Evolutionary conservation across 2,329 filamentous ascomycete genomes (phyloP), one percentile per base, ranked within the genome.

Genomic region (Ophiocordyceps unilateralis): DNA sequence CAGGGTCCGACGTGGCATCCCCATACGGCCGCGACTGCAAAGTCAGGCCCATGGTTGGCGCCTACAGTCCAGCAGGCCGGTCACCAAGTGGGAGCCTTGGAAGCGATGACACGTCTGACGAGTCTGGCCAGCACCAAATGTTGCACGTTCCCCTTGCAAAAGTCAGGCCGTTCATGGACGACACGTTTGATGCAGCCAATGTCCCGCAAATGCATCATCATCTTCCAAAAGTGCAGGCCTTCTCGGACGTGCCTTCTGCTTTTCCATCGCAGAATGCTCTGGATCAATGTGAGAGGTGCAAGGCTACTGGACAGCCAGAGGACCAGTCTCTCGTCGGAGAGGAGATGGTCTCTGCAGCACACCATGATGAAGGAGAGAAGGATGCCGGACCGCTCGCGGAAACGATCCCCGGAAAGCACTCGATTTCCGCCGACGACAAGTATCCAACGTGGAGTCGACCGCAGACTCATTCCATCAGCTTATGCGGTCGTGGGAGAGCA

Each of bases 121-220:
- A 41, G 9, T 10, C 23, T 8, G 9, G 12, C 11, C 17, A 23
- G 7, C 44, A 40, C 15, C 14, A 22, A 17, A 7, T 11, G 26
- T 5, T 43, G n/a, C 20, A 19, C 2, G 24, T 43, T 28, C 39
- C 41, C 5, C n/a, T 41, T 24, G 28, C 44, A 14, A 45, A 45
- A 26, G 44, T 20, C 15, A 45, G 20, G 38, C 36, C 46, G 39
- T 47, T 46, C 17, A 17, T 39, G 23, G 26, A 43, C 36, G 12
- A 24, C 8, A 36, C 44, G 19, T 43, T 36, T 34, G 37, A 46
- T 19, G 44, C 32, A 3, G 10, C 41, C 24, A 41, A 39, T 11
- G 41, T 45, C 10, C 47, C 44, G 14, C 36, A 42, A 14, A 41
- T 40, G 6, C 42, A 49, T 43, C 48, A 49, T 41, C 49, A 51